A percentile compares a stretch with the other conserved stretches of the same genome.
These are phyloP conservation scores for Nemania diffusa DNA, from an alignment of 2,329 filamentous ascomycete genomes.

Conservation along the genomic window DNA sequence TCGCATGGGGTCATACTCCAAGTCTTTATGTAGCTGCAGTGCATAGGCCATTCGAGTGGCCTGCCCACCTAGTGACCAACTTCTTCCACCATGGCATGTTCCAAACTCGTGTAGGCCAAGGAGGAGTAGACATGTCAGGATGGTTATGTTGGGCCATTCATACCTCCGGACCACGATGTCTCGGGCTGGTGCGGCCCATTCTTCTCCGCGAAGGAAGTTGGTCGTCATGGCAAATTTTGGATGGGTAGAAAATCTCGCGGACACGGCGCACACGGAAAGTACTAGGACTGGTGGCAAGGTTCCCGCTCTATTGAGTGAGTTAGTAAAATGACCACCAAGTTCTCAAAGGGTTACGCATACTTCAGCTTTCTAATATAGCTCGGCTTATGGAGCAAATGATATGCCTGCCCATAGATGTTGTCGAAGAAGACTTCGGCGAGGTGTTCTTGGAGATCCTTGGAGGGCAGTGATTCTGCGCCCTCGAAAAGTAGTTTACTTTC, in stretches of 20 bases:
- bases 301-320: slow-evolving; percentile 65
- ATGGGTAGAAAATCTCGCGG: slow-evolving; percentile 93
- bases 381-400: slow-evolving; percentile 93
- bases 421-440: slow-evolving; percentile 96
- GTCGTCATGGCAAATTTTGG: slow-evolving; percentile 80
- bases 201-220: slow-evolving; percentile 87
- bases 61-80: slow-evolving; percentile 95
- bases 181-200: slow-evolving; percentile 88
- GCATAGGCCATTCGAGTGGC: slow-evolving; percentile 98
- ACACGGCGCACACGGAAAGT: slow-evolving; percentile 92
- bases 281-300: slow-evolving; percentile 89
- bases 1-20: slow-evolving; percentile 82
- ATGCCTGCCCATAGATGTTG: slow-evolving; percentile 93
- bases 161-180: slow-evolving; percentile 88
- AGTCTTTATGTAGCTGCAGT: slow-evolving; percentile 89
- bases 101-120: slow-evolving; percentile 95
- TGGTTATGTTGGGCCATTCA: slow-evolving; percentile 95
- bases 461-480: slow-evolving; percentile 82
- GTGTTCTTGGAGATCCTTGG: slow-evolving; percentile 90
- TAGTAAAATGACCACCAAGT: slow-evolving; percentile 38
- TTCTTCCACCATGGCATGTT: slow-evolving; percentile 93
- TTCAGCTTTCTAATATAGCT: slow-evolving; percentile 91
- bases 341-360: slow-evolving; percentile 56
- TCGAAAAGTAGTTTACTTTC: slow-evolving; percentile 83
- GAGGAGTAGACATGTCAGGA: slow-evolving; percentile 88